Percentiles rank a stretch among this genome's conserved stretches.
Evolutionary conservation across 768 basidiomycete species (phyloP).

Genomic region (Phaeolepiota aurea): DNA sequence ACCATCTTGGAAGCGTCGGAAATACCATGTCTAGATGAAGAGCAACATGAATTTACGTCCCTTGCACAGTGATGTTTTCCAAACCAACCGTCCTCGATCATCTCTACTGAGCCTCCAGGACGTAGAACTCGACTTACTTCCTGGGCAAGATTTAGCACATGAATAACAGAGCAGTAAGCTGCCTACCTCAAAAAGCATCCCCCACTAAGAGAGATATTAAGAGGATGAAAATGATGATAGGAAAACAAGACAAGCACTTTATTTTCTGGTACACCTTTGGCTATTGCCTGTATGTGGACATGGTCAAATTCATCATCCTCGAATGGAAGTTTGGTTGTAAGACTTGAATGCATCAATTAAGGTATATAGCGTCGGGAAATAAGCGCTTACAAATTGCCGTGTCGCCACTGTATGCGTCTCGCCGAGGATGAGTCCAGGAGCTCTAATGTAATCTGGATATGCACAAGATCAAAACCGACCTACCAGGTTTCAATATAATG

Average conservation of each 20-base stretch:
- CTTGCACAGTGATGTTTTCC: background rate
- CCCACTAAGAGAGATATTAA: slow-evolving; percentile 44
- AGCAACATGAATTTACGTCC: background rate
- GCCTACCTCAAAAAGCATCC: slow-evolving; percentile 53
- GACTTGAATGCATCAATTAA: slow-evolving; percentile 9
- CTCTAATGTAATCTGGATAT: slow-evolving; percentile 56
- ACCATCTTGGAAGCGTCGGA: slow-evolving; percentile 71
- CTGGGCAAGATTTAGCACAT: slow-evolving; percentile 23
- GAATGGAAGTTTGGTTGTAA: slow-evolving; percentile 71
- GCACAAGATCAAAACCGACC: slow-evolving; percentile 77
- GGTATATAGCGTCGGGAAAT: too few species aligned
- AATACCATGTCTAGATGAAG: slow-evolving; percentile 55
- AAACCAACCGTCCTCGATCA: slow-evolving; percentile 60
- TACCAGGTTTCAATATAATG: slow-evolving; percentile 16
- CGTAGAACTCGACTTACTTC: slow-evolving; percentile 65
- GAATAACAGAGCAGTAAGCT: background rate
- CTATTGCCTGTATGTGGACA: slow-evolving; percentile 62
- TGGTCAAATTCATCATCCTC: slow-evolving; percentile 80
- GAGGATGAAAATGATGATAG: slow-evolving; percentile 5
- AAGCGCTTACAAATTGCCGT: slow-evolving; percentile 66
- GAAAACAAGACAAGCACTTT: slow-evolving; percentile 37
- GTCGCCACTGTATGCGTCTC: slow-evolving; percentile 58
- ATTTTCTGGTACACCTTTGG: slow-evolving; percentile 66
- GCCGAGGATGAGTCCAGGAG: slow-evolving; percentile 43
- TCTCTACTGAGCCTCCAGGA: slow-evolving; percentile 64